Conservation (phyloP, 1,284 basidiomycete species). For the Melampsora americana region DNA sequence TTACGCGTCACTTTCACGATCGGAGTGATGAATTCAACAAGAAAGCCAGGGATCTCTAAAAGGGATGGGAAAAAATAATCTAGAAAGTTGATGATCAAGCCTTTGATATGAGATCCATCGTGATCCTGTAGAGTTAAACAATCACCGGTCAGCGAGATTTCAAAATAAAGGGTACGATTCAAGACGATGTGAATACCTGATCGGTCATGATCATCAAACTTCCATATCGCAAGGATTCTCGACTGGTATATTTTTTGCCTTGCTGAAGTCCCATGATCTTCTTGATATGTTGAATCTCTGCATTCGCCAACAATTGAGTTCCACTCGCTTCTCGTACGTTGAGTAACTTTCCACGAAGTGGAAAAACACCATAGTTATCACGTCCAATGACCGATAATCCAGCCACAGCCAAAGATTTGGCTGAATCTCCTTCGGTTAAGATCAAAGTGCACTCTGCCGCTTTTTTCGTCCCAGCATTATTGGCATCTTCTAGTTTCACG, state of each 20-base stretch:
- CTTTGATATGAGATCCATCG: conserved; percentile 99
- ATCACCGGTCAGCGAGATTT: background rate
- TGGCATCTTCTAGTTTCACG: conserved; percentile 92
- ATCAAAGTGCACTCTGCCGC: conserved; percentile 88
- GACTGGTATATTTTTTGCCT: conserved; percentile 77
- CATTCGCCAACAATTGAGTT: conserved; percentile 96
- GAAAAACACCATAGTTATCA: conserved; percentile 96
- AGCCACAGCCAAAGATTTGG: conserved; percentile 91
- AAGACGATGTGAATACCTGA: conserved; percentile 63
- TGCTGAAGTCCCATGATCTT: conserved; percentile 96
- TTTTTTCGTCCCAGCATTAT: conserved; percentile 85
- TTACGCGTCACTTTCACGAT: conserved; percentile 90
- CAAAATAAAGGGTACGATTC: conserved; percentile 19
- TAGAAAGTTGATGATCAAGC: conserved; percentile 94
- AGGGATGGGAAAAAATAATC: conserved; percentile 97
- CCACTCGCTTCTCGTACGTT: conserved; percentile 97
- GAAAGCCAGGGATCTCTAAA: conserved; percentile 82
- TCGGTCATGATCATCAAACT: conserved; percentile 99
- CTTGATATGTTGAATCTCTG: conserved; percentile 95
- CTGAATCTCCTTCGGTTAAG: conserved; percentile 98
- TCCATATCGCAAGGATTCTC: conserved; percentile 80
- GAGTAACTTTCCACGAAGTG: conserved; percentile 90
- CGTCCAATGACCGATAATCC: conserved; percentile 92
- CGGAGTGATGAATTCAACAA: conserved; percentile 98
- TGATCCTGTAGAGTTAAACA: conserved; percentile 68